Base-by-base conservation (phyloP, 225 moss, liverwort and hornwort species). In the Pseudoscleropodium purum region DNA sequence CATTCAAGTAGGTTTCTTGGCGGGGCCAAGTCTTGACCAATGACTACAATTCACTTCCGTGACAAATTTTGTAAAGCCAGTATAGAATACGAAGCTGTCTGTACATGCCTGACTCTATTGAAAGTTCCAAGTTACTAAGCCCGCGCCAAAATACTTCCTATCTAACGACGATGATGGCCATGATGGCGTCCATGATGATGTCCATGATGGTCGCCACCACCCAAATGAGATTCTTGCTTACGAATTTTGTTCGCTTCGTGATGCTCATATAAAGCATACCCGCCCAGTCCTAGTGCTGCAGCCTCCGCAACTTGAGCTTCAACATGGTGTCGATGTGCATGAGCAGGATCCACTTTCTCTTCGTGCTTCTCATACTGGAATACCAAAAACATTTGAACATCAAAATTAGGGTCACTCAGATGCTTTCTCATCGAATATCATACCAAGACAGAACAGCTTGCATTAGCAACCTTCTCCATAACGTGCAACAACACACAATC, bases 271-370 rank as follows among this genome's bases (percentile, higher is more conserved):
- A 82, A 49, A 61, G 73, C 88, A 49, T 88, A 88, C n/a, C 88
- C 88, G 61, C 88, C 88, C 11, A 30, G n/a, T 4, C 88, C 88
- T 16, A 88, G 3, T 73, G 82, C 82, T 72, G 88, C 88, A 61
- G 88, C 88, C 73, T 88, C 88, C 0, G 88, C 88, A 72, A 13
- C 57, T 73, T 88, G 88, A 47, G 70, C 81, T 82, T 81, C 88
- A 72, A 88, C n/a, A 31, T 88, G 88, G 62, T 88, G 88, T 41
- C 82, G 60, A 39, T 62, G 88, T 21, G 88, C 88, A 11, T 73
- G 88, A 21, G 88, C 88, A 73, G 88, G 88, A 82, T 88, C 88
- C 82, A 88, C 88, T 61, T 82, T 88, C 82, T 88, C 88, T 61
- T 88, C 72, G 15, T 88, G 88, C 70, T 82, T 88, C 82, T 88